Conservation (phyloP, 2,329 filamentous ascomycete species). For the Lachnellula subtilissima region DNA sequence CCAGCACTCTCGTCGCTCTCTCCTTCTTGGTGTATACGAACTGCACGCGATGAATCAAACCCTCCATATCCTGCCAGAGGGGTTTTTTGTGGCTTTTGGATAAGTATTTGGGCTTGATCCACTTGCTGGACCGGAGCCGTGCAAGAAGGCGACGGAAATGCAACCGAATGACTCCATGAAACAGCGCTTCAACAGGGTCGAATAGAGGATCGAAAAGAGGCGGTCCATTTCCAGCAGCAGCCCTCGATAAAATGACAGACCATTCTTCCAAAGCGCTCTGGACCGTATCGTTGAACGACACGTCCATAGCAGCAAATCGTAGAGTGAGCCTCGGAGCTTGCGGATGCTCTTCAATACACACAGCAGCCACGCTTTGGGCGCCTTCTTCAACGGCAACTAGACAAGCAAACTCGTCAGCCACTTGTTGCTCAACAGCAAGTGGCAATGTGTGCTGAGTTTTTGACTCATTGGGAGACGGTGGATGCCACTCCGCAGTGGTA, state of each 20-base stretch:
- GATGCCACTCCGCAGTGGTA: neutral
- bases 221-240: neutral
- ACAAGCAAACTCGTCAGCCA: conserved; percentile 31
- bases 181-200: neutral
- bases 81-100: conserved; percentile 14
- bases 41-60: conserved; percentile 8
- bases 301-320: conserved; percentile 20
- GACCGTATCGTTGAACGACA: conserved; percentile 1
- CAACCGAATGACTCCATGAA: conserved; percentile 1
- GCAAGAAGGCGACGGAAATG: conserved; percentile 7
- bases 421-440: conserved; percentile 23
- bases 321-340: conserved; percentile 10
- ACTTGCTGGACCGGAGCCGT: conserved; percentile 8
- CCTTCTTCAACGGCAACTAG: conserved; percentile 28
- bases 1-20: neutral
- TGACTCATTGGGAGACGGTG: too few species aligned
- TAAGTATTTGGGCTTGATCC: conserved; percentile 12
- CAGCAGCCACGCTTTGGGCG: conserved; percentile 27
- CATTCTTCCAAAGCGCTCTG: neutral
- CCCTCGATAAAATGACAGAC: too few species aligned
- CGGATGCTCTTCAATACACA: conserved; percentile 27
- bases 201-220: neutral
- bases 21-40: conserved; percentile 10
- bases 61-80: conserved; percentile 13
- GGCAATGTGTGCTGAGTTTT: conserved; percentile 10